phyloP scores from a whole-genome alignment of 2,329 filamentous ascomycete genomes.

The Dichotomopilus funicola region DNA sequence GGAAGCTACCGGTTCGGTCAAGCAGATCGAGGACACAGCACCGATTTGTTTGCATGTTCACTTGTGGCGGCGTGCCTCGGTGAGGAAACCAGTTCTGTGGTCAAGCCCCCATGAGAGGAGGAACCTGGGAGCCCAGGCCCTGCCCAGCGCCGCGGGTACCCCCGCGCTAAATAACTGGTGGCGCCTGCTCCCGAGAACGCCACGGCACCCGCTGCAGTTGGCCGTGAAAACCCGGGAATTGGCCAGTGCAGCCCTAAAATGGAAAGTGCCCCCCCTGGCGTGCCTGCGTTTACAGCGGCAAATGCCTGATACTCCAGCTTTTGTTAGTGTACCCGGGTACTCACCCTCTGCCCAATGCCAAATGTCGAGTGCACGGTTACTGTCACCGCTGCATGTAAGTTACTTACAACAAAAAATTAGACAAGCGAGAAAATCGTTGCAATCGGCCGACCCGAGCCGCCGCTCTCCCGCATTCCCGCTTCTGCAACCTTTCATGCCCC shows the following conservation, averaged over 20 bases:
- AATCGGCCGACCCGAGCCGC: background rate
- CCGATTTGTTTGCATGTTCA: background rate
- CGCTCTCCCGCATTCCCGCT: slow-evolving; percentile 11
- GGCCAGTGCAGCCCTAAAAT: slow-evolving; percentile 16
- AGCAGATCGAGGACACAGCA: background rate
- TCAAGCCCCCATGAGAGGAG: background rate
- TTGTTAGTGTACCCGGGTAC: too few species aligned
- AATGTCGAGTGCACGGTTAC: too few species aligned
- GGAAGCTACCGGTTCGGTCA: background rate
- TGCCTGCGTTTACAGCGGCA: slow-evolving; percentile 5
- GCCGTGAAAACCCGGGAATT: slow-evolving; percentile 10
- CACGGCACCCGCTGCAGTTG: slow-evolving; percentile 5
- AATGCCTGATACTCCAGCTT: too few species aligned
- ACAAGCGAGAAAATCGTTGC: too few species aligned
- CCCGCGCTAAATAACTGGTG: slow-evolving; percentile 16
- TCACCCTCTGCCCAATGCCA: too few species aligned
- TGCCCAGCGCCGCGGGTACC: background rate
- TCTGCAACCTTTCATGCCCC: slow-evolving; percentile 1
- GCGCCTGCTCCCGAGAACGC: slow-evolving; percentile 8
- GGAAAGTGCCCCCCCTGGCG: slow-evolving; percentile 3
- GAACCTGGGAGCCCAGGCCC: too few species aligned
- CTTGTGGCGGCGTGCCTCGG: background rate
- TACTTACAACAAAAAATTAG: too few species aligned
- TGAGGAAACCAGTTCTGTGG: background rate
- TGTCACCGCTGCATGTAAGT: too few species aligned